Evolutionary conservation across 371 early-diverging fungal genomes (phyloP).

Genomic region (Syncephalastrum monosporum): DNA sequence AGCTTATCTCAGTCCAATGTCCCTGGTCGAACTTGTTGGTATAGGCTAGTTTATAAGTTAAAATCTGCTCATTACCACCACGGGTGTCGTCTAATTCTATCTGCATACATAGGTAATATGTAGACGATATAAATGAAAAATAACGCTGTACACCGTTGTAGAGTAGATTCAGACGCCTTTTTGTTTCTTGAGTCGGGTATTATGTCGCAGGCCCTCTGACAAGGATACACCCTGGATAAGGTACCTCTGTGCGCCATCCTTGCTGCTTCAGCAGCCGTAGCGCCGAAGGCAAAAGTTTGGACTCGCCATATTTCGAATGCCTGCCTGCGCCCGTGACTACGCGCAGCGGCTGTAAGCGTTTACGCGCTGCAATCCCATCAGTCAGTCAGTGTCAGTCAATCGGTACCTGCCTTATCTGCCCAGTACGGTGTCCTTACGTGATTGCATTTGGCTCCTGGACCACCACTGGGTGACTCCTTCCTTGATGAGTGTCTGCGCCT

Average conservation of each 20-base stretch:
- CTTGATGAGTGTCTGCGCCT: conserved; percentile 58
- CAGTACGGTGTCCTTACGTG: conserved; percentile 20
- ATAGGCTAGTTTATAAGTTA: too few species aligned
- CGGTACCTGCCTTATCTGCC: not conserved
- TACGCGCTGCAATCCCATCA: conserved; percentile 27
- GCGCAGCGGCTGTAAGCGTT: conserved; percentile 46
- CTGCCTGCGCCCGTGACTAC: conserved; percentile 68
- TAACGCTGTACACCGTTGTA: too few species aligned
- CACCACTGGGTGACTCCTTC: conserved; percentile 69
- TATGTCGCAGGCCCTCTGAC: conserved; percentile 30
- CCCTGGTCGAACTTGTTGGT: too few species aligned
- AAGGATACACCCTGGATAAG: conserved; percentile 47
- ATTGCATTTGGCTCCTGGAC: conserved; percentile 53
- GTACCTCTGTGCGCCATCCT: conserved; percentile 58
- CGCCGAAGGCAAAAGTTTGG: conserved; percentile 58
- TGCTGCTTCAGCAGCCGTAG: conserved; percentile 46
- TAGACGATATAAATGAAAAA: too few species aligned
- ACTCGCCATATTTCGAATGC: conserved; percentile 58
- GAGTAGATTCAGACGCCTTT: too few species aligned
- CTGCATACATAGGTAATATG: too few species aligned
- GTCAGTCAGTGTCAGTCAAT: not conserved
- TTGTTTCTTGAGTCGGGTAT: too few species aligned
- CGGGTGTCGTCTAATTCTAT: too few species aligned
- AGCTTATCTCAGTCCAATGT: too few species aligned
- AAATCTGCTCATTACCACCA: too few species aligned